Evolutionary conservation across 176 grass and related monocot species (phyloP).

Genomic region (Rhynchospora tenuis): DNA sequence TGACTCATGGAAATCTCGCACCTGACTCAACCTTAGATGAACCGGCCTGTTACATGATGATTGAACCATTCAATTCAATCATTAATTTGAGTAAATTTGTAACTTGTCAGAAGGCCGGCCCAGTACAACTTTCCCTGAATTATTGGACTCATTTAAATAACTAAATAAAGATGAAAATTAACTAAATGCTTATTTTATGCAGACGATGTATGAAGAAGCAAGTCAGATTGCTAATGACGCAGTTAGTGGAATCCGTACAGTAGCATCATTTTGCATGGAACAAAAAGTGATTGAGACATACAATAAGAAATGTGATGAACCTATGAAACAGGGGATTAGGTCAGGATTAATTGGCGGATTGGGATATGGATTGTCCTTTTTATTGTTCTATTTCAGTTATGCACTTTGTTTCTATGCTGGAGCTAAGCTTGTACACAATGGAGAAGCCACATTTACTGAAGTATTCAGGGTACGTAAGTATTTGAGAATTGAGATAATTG

Average conservation of each 20-base stretch:
- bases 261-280: conserved; percentile 72
- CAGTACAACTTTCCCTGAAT: background rate
- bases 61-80: background rate
- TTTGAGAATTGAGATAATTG: background rate
- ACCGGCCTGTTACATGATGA: background rate
- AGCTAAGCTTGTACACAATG: conserved; percentile 72
- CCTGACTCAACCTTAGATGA: background rate
- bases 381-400: conserved; percentile 52
- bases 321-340: conserved; percentile 50
- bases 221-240: conserved; percentile 78
- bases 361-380: conserved; percentile 71
- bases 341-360: conserved; percentile 61
- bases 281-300: conserved; percentile 62
- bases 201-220: conserved; percentile 76
- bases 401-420: conserved; percentile 82
- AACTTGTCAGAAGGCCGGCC: background rate
- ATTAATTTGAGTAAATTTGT: background rate
- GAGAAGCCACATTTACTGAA: conserved; percentile 53
- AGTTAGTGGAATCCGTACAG: conserved; percentile 67
- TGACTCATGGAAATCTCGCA: background rate
- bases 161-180: background rate
- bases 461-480: conserved; percentile 64
- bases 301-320: conserved; percentile 53
- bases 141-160: background rate
- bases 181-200: background rate